Conservation (phyloP, 306 rosid genomes). For the Benincasa hispida region DNA sequence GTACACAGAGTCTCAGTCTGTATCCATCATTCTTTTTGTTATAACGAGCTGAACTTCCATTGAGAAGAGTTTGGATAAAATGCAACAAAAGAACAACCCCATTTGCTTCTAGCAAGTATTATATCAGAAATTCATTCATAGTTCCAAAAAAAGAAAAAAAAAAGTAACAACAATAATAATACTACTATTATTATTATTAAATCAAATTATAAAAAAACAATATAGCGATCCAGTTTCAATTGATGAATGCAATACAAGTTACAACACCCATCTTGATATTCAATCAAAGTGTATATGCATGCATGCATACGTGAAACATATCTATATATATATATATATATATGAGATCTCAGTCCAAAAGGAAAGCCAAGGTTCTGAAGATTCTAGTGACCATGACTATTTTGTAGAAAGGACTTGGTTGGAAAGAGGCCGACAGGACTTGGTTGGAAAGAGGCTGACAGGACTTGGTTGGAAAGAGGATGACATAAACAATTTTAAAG, state of each 20-base stretch:
- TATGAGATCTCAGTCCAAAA: background rate
- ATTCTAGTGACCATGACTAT: background rate
- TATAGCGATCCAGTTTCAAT: background rate
- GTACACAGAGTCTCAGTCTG: background rate
- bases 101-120: background rate
- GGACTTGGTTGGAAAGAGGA: too few species aligned
- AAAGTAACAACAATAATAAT: background rate
- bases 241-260: background rate
- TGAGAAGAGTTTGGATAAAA: background rate
- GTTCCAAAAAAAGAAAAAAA: background rate
- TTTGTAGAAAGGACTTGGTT: background rate
- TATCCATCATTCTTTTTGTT: background rate
- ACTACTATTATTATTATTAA: too few species aligned
- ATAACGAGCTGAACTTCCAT: background rate
- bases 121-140: background rate
- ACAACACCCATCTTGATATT: too few species aligned
- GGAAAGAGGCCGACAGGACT: background rate
- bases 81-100: background rate
- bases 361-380: background rate
- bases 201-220: too few species aligned
- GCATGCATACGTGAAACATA: background rate
- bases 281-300: background rate
- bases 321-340: background rate
- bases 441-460: background rate
- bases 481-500: background rate